Evolutionary conservation across 2,329 filamentous ascomycete species (phyloP).

Genomic region (Cadophora malorum): DNA sequence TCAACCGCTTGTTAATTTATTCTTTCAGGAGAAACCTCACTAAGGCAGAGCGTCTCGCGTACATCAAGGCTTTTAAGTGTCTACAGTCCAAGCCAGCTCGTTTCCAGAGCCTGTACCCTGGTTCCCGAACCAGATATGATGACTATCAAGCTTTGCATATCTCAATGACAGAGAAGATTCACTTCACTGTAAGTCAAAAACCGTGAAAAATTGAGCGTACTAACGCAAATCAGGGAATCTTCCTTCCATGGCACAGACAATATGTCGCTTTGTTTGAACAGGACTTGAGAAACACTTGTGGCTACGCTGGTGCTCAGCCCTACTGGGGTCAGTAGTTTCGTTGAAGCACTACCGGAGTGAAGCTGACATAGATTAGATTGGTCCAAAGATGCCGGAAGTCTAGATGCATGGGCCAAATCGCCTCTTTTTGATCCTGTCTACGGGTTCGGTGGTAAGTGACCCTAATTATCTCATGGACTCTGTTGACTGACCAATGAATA

Average conservation of each 20-base stretch:
- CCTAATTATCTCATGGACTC: neutral
- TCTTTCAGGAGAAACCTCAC: constrained; percentile 20
- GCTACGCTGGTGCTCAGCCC: constrained; percentile 15
- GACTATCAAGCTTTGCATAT: constrained; percentile 25
- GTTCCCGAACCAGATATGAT: constrained; percentile 21
- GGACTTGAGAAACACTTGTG: constrained; percentile 13
- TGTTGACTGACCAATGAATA: neutral
- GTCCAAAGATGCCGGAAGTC: constrained; percentile 14
- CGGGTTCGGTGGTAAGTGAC: constrained; percentile 18
- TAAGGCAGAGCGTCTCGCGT: constrained; percentile 17
- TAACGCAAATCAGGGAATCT: neutral
- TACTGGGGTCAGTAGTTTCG: constrained; percentile 9
- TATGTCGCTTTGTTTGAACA: constrained; percentile 12
- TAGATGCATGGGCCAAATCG: constrained; percentile 7
- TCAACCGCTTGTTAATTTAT: neutral
- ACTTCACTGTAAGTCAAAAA: constrained; percentile 15
- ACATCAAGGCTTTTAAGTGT: constrained; percentile 24
- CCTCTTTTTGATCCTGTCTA: constrained; percentile 18
- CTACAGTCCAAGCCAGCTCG: constrained; percentile 20
- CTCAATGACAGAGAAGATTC: constrained; percentile 16
- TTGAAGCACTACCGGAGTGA: too few relatives aligned
- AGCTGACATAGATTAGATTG: constrained; percentile 10
- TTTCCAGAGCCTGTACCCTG: constrained; percentile 14
- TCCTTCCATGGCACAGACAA: constrained; percentile 17
- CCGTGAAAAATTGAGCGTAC: neutral